These are phyloP conservation scores for Drechslerella stenobrocha DNA, from an alignment of 2,329 filamentous ascomycete genomes.

Conservation along the genomic window DNA sequence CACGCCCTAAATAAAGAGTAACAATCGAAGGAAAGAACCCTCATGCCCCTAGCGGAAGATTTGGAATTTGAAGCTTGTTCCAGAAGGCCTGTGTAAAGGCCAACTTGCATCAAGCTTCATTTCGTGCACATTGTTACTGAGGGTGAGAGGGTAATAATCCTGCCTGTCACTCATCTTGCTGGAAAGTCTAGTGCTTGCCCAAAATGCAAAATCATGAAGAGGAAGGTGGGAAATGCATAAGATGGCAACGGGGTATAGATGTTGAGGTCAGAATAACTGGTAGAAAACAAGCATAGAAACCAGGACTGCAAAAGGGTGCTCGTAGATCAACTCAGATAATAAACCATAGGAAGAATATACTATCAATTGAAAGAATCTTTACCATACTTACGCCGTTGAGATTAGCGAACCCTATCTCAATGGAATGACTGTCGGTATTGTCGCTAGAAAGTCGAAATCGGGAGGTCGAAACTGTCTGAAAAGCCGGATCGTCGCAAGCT, in stretches of 20 bases:
- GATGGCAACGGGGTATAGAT: constrained; percentile 4
- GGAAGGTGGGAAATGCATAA: constrained; percentile 7
- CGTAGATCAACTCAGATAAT: background rate
- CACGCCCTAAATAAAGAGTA: constrained; percentile 25
- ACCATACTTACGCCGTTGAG: constrained; percentile 36
- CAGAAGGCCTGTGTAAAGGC: constrained; percentile 16
- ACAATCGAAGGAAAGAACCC: constrained; percentile 1
- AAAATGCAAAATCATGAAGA: constrained; percentile 5
- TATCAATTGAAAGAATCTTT: constrained; percentile 9
- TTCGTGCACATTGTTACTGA: constrained; percentile 1
- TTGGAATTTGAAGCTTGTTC: constrained; percentile 26
- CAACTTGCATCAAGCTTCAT: constrained; percentile 36
- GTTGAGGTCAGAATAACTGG: background rate
- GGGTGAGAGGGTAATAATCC: constrained; percentile 1
- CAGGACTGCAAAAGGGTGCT: background rate
- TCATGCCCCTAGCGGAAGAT: constrained; percentile 1
- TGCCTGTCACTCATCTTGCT: constrained; percentile 11
- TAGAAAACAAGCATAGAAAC: constrained; percentile 1
- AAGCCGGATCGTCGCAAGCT: constrained; percentile 1
- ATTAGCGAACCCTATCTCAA: constrained; percentile 12
- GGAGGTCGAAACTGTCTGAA: background rate
- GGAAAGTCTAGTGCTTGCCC: constrained; percentile 27
- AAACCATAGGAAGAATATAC: background rate
- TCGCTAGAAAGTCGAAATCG: background rate
- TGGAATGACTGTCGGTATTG: background rate